Base-by-base conservation (phyloP, 2,329 filamentous ascomycete genomes). In the Cladosporium sp. region DNA sequence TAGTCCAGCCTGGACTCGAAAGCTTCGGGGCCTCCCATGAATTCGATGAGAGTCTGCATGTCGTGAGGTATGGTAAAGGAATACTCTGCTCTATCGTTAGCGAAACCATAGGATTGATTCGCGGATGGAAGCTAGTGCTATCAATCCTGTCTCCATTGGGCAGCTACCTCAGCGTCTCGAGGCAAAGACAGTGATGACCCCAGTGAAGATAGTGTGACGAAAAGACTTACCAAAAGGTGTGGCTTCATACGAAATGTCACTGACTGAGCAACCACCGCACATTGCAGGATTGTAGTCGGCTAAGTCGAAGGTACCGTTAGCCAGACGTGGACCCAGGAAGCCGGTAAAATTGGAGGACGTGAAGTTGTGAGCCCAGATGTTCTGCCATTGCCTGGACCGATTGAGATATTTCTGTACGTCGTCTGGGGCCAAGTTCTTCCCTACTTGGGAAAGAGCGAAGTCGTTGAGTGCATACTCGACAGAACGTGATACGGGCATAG, bases 381-480 rank as follows among this genome's bases (percentile, higher is more conserved):
- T 72, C 67, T 81, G 80, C 80, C 80, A 82, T 2, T 80, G 78
- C 21, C 73, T 68, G 64, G 77, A 74, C 10, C 79, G 74, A 24
- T 75, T 76, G 14, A 81, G 69, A 54, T 81, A 81, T 24, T 78
- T 71, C 2, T 77, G 70, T 0, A 73, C 72, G 41, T 81, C 79
- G 0, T 76, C 75, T 0, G 81, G 81, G 3, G 79, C 75, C 38
- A 78, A 72, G 3, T 77, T 78, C 6, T 74, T 74, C 0, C 79
- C 79, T 12, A 82, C 78, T 60, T 80, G 78, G 11, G 73, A 74
- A 0, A 81, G 75, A 1, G 78, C 78, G 65, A 80, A 81, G 66
- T 82, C 80, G 65, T 82, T 81, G 7, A 80, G 72, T 0, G 79
- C 73, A 67, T 81, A 82, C 63, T 81, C 80, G 1, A 81, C 78